Conservation (phyloP, 2,329 filamentous ascomycete species). For the Fusarium chlamydosporum region DNA sequence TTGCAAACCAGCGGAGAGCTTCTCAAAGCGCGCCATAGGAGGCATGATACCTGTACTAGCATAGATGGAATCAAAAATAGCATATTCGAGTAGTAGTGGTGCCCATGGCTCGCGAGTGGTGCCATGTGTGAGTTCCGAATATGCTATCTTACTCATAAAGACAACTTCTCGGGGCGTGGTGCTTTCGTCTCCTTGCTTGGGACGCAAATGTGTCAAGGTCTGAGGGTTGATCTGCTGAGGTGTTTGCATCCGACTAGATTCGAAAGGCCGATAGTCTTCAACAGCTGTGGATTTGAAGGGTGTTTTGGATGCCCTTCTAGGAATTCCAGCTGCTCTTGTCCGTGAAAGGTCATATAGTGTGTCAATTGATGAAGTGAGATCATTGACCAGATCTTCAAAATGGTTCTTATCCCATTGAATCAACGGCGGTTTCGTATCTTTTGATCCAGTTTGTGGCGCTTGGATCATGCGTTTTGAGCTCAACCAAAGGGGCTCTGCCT, state of each 20-base stretch:
- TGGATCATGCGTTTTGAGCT: conserved; percentile 66
- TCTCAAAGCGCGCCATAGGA: conserved; percentile 75
- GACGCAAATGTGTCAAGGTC: conserved; percentile 64
- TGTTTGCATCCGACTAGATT: conserved; percentile 72
- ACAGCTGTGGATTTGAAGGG: conserved; percentile 55
- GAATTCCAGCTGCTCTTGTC: conserved; percentile 67
- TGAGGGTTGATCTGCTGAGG: conserved; percentile 71
- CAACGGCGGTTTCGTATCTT: conserved; percentile 68
- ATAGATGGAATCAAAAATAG: conserved; percentile 73
- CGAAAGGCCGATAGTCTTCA: conserved; percentile 67
- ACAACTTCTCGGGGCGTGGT: conserved; percentile 62
- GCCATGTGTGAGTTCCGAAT: conserved; percentile 62
- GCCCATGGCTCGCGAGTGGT: conserved; percentile 62
- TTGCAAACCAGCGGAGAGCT: conserved; percentile 71
- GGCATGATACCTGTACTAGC: conserved; percentile 74
- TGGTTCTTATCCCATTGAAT: conserved; percentile 78
- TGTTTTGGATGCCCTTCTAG: conserved; percentile 52
- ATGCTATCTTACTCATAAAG: conserved; percentile 66
- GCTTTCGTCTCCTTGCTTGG: conserved; percentile 57
- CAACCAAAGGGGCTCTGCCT: conserved; percentile 80
- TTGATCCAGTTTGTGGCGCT: conserved; percentile 56
- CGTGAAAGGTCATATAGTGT: conserved; percentile 82
- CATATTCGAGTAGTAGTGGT: conserved; percentile 80
- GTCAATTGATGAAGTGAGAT: conserved; percentile 83
- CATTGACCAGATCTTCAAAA: conserved; percentile 80